Evolutionary conservation across 1,284 basidiomycete genomes (phyloP).

Genomic region (Papiliotrema terrestris): DNA sequence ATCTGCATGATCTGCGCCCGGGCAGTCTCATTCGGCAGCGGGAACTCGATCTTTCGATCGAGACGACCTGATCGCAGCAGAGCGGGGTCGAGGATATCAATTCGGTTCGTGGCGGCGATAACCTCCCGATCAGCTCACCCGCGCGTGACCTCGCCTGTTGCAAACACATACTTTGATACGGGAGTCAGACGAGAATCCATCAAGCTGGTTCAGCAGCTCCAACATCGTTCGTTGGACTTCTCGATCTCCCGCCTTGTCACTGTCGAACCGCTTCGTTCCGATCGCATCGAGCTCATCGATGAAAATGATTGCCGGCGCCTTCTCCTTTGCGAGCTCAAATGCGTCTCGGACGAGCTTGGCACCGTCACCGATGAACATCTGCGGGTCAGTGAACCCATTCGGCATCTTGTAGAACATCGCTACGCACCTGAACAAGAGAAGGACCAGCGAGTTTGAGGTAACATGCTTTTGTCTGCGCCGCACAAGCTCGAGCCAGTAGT

Average conservation of each 20-base stretch:
- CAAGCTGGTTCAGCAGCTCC: constrained; percentile 88
- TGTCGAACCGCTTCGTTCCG: constrained; percentile 98
- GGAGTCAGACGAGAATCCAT: constrained; percentile 83
- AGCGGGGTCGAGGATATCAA: constrained; percentile 89
- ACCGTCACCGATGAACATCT: constrained; percentile 81
- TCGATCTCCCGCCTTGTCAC: constrained; percentile 93
- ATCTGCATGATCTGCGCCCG: constrained; percentile 72
- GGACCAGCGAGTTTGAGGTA: constrained; percentile 76
- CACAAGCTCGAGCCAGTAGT: constrained; percentile 70
- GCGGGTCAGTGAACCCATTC: not conserved
- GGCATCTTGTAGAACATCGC: not conserved
- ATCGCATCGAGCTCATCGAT: constrained; percentile 98
- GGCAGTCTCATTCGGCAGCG: constrained; percentile 69
- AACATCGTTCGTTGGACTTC: constrained; percentile 99
- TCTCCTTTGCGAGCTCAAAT: constrained; percentile 97
- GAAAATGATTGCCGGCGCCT: constrained; percentile 96
- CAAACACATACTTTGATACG: constrained; percentile 78
- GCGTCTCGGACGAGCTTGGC: constrained; percentile 96
- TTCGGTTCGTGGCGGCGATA: constrained; percentile 97
- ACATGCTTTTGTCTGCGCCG: constrained; percentile 75
- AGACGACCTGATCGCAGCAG: constrained; percentile 70
- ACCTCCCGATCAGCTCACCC: constrained; percentile 57
- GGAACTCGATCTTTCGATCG: constrained; percentile 78
- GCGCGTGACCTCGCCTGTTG: too few species aligned
- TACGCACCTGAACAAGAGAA: constrained; percentile 61